Percentiles rank a stretch among this genome's conserved stretches.
Conservation (phyloP, 2,329 filamentous ascomycete genomes). For the Periconia sp. region DNA sequence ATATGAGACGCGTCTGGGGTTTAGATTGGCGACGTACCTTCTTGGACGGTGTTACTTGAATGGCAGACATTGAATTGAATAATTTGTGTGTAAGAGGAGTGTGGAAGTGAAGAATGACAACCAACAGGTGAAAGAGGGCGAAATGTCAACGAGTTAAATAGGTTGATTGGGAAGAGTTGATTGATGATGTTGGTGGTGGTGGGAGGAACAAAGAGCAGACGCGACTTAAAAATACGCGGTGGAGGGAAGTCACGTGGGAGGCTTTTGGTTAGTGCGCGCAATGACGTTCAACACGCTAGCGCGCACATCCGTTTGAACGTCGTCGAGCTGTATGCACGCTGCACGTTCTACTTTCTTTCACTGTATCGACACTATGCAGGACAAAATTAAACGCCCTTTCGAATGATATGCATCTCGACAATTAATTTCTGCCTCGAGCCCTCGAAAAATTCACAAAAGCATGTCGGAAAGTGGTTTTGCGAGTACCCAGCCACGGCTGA, state of each 20-base stretch:
- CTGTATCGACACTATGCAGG: background rate
- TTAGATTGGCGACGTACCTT: constrained; percentile 57
- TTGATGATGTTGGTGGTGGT: constrained; percentile 30
- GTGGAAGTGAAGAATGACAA: constrained; percentile 6
- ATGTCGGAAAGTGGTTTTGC: constrained; percentile 8
- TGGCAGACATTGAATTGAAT: constrained; percentile 66
- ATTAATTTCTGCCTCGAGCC: background rate
- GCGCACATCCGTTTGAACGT: constrained; percentile 6
- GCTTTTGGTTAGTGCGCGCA: constrained; percentile 22
- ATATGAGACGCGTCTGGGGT: constrained; percentile 27
- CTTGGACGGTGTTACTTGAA: constrained; percentile 71
- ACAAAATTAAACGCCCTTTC: constrained; percentile 5
- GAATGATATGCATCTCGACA: constrained; percentile 20
- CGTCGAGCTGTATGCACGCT: background rate
- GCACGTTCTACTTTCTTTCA: constrained; percentile 1
- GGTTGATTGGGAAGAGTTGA: constrained; percentile 12
- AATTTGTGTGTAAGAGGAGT: constrained; percentile 14
- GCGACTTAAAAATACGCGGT: constrained; percentile 27
- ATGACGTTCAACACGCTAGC: constrained; percentile 29
- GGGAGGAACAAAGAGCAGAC: constrained; percentile 17
- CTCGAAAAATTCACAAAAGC: constrained; percentile 9
- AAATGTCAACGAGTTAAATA: constrained; percentile 17
- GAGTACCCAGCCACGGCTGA: constrained; percentile 26
- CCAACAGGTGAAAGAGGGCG: constrained; percentile 14
- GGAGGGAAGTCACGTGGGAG: constrained; percentile 24